Evolutionary conservation across 192 early-diverging fungal genomes (phyloP).

Genomic region (Linnemannia hyalina): DNA sequence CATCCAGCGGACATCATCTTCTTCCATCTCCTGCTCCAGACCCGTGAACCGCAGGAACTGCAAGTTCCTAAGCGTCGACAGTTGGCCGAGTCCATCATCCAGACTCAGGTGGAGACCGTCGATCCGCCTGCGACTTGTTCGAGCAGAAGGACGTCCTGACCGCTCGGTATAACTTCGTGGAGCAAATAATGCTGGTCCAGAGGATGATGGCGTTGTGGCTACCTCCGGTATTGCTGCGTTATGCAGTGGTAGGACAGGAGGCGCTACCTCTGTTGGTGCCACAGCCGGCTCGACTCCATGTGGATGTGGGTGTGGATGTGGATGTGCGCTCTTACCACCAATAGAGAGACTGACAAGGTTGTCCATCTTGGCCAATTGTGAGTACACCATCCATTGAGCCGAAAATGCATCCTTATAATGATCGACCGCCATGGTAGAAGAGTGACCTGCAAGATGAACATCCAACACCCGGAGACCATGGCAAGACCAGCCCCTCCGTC

Average conservation of each 20-base stretch:
- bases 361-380: conserved; percentile 18
- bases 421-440: background rate
- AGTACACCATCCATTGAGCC: conserved; percentile 27
- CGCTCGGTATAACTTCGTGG: background rate
- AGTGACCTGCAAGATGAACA: conserved; percentile 29
- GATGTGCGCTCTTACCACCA: conserved; percentile 5
- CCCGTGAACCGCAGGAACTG: conserved; percentile 38
- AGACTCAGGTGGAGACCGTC: conserved; percentile 26
- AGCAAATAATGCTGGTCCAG: background rate
- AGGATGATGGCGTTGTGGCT: background rate
- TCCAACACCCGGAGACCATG: conserved; percentile 8
- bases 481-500: conserved; percentile 19
- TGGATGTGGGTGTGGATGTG: background rate
- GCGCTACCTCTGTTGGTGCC: background rate
- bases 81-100: conserved; percentile 14
- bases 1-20: conserved; percentile 35
- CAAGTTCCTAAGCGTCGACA: conserved; percentile 18
- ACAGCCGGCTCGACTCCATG: background rate
- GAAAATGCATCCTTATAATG: background rate
- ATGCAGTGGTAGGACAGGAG: background rate
- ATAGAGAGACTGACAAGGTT: conserved; percentile 27
- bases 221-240: background rate
- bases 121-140: background rate
- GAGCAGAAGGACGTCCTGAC: background rate
- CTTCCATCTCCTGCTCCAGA: conserved; percentile 4